Evolutionary conservation across 768 basidiomycete genomes (phyloP).

Genomic region (Naganishia friedmannii): DNA sequence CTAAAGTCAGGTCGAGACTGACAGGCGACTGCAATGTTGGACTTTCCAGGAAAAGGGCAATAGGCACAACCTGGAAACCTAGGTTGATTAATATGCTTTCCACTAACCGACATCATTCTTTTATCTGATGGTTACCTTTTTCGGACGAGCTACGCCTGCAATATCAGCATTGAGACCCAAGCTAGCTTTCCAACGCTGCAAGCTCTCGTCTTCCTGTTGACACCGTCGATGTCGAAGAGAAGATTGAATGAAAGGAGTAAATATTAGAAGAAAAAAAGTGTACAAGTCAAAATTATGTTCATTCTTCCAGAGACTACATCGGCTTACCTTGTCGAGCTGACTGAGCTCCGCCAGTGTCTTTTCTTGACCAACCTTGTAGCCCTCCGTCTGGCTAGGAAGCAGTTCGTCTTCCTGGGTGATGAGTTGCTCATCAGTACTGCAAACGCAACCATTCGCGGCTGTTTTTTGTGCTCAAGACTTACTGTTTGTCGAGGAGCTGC

Average conservation of each 20-base stretch:
- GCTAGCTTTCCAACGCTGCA: slow-evolving; percentile 92
- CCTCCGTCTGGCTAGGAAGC: slow-evolving; percentile 43
- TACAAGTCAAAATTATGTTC: background rate
- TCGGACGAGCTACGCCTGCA: slow-evolving; percentile 54
- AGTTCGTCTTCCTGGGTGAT: slow-evolving; percentile 24
- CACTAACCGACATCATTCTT: too few relatives aligned
- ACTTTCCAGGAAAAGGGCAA: slow-evolving; percentile 72
- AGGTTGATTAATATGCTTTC: background rate
- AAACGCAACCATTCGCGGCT: too few relatives aligned
- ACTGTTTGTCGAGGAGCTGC: background rate
- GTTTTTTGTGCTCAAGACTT: background rate
- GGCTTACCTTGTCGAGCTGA: slow-evolving; percentile 65
- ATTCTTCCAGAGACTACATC: background rate
- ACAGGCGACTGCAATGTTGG: slow-evolving; percentile 65
- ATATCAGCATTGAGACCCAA: slow-evolving; percentile 68
- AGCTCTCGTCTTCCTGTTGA: slow-evolving; percentile 70
- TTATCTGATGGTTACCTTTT: slow-evolving; percentile 63
- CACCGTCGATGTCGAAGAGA: background rate
- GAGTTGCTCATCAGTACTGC: background rate
- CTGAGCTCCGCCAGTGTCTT: slow-evolving; percentile 77
- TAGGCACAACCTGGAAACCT: slow-evolving; percentile 40
- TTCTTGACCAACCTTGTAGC: slow-evolving; percentile 50
- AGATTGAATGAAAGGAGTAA: background rate
- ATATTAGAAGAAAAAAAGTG: background rate
- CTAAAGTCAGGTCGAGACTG: slow-evolving; percentile 64